Base-by-base conservation (phyloP, 2,329 filamentous ascomycete species). In the Beauveria bassiana region DNA sequence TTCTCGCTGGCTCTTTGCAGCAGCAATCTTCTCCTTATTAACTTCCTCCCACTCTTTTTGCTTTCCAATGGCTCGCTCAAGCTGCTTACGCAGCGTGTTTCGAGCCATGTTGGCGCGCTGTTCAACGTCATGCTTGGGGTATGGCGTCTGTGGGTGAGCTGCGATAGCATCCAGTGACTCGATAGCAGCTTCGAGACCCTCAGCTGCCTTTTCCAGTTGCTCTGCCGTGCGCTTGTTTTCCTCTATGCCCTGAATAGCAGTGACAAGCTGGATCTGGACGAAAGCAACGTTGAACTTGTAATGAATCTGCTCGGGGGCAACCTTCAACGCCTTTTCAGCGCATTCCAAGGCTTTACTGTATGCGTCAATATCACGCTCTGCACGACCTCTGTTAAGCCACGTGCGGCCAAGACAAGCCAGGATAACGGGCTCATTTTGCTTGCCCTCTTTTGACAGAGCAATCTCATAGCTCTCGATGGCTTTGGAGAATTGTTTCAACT, bases 221-320 rank as follows among this genome's bases (percentile, higher is more conserved):
- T 84, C 82, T 3, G 93, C 80, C 0, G 89, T 90, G 56, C 92
- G 87, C 70, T 93, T 86, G 6, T 84, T 84, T 71, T 97, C 91
- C 5, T 84, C 80, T 59, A 96, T 79, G 42, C 79, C 81, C 73
- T 91, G 88, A 60, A 97, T 86, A 34, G 89, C 85, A 51, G 89
- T 88, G 22, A 93, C 93, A 60, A 98, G 86, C 73, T 97, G 93
- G 65, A 96, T 96, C 71, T 98, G 95, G 31, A 98, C 91, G 70
- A 97, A 99, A 0, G 95, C 95, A 31, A 99, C 90, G 70, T 99
- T 99, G 82, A 99, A 99, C 73, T 95, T 91, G 74, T 95, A 91
- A 74, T 96, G 91, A 34, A 93, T 82, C 68, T 96, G 91, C 5
- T 95, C 89, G 0, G 92, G 90, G 1, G 90, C 86, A 60, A 89